phyloP scores from a whole-genome alignment of 345 rosid genomes.

The Moricandia arvensis region DNA sequence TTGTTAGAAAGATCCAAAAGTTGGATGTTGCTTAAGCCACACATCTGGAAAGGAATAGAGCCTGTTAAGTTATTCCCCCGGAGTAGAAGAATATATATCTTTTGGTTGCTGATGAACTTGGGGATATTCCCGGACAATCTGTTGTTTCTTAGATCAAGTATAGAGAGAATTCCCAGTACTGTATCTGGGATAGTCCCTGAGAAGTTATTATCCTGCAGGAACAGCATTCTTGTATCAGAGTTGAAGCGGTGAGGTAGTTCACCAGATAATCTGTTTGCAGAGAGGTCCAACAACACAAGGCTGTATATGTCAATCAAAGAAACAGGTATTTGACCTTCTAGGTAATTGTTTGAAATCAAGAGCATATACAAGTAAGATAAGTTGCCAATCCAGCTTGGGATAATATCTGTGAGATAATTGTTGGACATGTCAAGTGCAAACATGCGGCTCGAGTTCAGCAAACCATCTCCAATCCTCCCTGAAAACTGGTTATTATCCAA shows the following conservation, averaged over 20 bases:
- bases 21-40: neutral
- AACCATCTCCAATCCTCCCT: neutral
- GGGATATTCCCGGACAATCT: neutral
- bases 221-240: neutral
- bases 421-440: neutral
- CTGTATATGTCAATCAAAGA: neutral
- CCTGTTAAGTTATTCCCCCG: neutral
- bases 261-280: neutral
- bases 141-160: neutral
- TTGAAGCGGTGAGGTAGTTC: neutral
- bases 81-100: neutral
- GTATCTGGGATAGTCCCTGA: neutral
- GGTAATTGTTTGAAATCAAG: neutral
- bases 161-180: neutral
- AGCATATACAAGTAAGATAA: neutral
- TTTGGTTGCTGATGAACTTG: neutral
- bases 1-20: neutral
- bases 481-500: neutral
- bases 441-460: neutral
- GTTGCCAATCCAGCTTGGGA: neutral
- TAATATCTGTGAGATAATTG: neutral
- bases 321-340: neutral
- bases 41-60: neutral
- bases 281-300: neutral
- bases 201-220: neutral